Evolutionary conservation across 192 early-diverging fungal species (phyloP).

Genomic region (Coemansia sp.): DNA sequence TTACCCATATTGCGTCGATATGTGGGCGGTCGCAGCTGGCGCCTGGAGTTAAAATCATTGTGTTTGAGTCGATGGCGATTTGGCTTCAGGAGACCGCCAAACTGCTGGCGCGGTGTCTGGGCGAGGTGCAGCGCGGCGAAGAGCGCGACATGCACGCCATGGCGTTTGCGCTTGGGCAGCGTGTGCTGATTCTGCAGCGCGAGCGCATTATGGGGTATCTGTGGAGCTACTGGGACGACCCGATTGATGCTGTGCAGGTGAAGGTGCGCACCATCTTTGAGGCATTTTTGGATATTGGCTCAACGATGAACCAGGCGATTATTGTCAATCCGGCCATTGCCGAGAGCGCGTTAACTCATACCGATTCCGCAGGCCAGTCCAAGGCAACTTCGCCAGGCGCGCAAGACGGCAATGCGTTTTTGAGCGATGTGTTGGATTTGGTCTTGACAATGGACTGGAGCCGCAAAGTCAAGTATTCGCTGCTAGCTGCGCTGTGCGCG

Average conservation of each 20-base stretch:
- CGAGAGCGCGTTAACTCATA: neutral
- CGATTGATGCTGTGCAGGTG: constrained; percentile 75
- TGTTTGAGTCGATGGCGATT: constrained; percentile 73
- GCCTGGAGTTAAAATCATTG: constrained; percentile 65
- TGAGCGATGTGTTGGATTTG: constrained; percentile 61
- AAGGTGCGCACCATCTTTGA: constrained; percentile 73
- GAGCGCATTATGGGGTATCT: constrained; percentile 71
- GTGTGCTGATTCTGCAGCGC: constrained; percentile 47
- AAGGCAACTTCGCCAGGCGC: constrained; percentile 1
- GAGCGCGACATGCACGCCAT: constrained; percentile 6
- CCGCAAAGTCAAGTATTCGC: constrained; percentile 80
- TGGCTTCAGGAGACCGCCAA: constrained; percentile 65
- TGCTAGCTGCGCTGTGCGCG: constrained; percentile 61
- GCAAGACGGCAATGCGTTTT: constrained; percentile 40
- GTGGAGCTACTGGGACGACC: constrained; percentile 86
- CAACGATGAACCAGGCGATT: constrained; percentile 31
- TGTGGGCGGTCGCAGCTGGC: constrained; percentile 64
- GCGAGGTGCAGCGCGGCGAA: neutral
- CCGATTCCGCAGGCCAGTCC: neutral
- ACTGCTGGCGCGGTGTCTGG: constrained; percentile 37
- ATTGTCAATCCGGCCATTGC: constrained; percentile 10
- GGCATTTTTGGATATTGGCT: constrained; percentile 65
- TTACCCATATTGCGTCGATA: constrained; percentile 61
- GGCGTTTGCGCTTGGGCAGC: constrained; percentile 43
- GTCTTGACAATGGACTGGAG: constrained; percentile 77